These are phyloP conservation scores for Cystobasidium tubakii DNA, from an alignment of 768 basidiomycete species.

Conservation along the genomic window DNA sequence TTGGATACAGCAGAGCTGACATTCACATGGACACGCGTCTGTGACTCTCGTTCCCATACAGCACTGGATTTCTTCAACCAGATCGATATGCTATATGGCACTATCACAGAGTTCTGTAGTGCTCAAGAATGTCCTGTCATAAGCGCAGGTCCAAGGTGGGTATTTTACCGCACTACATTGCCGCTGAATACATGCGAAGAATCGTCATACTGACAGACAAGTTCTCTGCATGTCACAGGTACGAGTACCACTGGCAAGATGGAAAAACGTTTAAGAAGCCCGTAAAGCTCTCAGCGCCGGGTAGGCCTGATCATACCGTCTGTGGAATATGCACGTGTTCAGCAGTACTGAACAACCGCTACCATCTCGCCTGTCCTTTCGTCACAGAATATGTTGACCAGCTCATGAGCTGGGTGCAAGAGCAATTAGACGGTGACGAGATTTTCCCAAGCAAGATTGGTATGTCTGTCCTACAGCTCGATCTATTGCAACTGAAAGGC, in stretches of 20 bases:
- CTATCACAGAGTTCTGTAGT: constrained; percentile 96
- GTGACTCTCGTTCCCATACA: constrained; percentile 49
- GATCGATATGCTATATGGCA: constrained; percentile 98
- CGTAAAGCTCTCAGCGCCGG: constrained; percentile 78
- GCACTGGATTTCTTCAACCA: constrained; percentile 99
- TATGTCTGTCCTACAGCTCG: too few relatives aligned
- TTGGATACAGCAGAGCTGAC: not conserved
- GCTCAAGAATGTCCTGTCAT: constrained; percentile 88
- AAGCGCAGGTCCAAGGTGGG: constrained; percentile 85
- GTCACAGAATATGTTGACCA: constrained; percentile 83
- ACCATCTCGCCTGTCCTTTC: constrained; percentile 48
- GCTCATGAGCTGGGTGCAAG: constrained; percentile 97
- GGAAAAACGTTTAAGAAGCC: constrained; percentile 78
- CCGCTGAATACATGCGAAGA: too few relatives aligned
- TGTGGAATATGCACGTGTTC: too few relatives aligned
- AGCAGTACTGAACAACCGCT: not conserved
- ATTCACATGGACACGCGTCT: constrained; percentile 22
- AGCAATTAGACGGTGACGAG: constrained; percentile 79
- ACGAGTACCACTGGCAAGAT: constrained; percentile 93
- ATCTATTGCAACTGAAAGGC: too few relatives aligned
- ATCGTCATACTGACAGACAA: too few relatives aligned
- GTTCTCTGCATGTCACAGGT: constrained; percentile 58
- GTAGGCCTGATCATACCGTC: too few relatives aligned
- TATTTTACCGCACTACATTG: too few relatives aligned
- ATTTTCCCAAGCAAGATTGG: constrained; percentile 95